Evolutionary conservation across 345 rosid genomes (phyloP).

Genomic region (Murraya koenigii): DNA sequence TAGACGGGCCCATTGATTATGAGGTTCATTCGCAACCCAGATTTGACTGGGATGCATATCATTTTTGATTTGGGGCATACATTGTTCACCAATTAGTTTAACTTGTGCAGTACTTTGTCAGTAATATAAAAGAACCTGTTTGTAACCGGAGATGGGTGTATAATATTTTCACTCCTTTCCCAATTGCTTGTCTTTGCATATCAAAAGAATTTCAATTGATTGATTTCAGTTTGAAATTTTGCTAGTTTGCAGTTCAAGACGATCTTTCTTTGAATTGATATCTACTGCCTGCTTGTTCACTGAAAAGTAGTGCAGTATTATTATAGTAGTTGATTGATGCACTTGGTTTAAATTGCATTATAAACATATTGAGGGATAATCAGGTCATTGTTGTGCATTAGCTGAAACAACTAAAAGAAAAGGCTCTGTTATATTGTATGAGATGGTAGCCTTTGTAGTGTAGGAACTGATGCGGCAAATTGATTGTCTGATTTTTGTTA

Average conservation of each 20-base stretch:
- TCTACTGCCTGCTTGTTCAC: not conserved
- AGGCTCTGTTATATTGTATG: not conserved
- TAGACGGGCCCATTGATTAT: constrained; percentile 82
- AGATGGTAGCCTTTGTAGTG: not conserved
- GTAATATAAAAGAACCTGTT: not conserved
- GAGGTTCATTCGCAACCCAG: constrained; percentile 88
- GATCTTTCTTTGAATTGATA: not conserved
- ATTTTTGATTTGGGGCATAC: constrained; percentile 27
- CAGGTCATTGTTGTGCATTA: not conserved
- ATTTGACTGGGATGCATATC: constrained; percentile 86
- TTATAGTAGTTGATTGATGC: not conserved
- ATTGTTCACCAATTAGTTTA: constrained; percentile 19
- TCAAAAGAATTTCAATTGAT: not conserved
- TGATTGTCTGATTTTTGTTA: not conserved
- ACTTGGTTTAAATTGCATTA: not conserved
- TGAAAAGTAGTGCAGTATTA: not conserved
- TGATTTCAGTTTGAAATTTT: not conserved
- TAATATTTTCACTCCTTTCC: not conserved
- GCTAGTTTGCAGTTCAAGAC: constrained; percentile 4
- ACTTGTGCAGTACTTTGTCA: constrained; percentile 3
- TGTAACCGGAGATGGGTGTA: not conserved
- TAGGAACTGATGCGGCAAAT: not conserved
- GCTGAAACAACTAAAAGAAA: too few species aligned
- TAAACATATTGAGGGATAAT: not conserved
- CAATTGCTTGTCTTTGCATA: not conserved